A percentile compares a stretch with the other conserved stretches of the same genome.
Evolutionary conservation across 1,284 basidiomycete genomes (phyloP).

Genomic region (Cryptococcus deneoformans): DNA sequence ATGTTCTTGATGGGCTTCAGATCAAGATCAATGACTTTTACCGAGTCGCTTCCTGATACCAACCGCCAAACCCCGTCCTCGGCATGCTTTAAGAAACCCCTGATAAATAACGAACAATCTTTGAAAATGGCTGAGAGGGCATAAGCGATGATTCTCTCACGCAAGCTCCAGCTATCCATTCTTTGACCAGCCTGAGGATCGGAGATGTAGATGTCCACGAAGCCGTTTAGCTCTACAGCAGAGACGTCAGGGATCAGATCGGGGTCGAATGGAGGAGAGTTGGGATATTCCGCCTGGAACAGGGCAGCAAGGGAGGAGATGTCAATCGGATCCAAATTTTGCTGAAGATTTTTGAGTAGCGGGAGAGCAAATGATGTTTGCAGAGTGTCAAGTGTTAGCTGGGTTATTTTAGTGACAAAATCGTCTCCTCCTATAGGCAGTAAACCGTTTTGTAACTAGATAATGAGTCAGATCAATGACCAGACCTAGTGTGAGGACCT

Average conservation of each 20-base stretch:
- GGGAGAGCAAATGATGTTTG: conserved; percentile 58
- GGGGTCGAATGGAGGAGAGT: conserved; percentile 22
- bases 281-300: conserved; percentile 23
- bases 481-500: conserved; percentile 24
- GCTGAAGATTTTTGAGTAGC: conserved; percentile 64
- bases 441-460: conserved; percentile 15
- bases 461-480: conserved; percentile 9
- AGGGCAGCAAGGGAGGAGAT: conserved; percentile 50
- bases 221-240: conserved; percentile 59
- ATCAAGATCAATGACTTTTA: conserved; percentile 82
- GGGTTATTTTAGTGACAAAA: conserved; percentile 11
- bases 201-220: conserved; percentile 59
- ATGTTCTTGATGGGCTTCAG: conserved; percentile 69
- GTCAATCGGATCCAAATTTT: conserved; percentile 70
- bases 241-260: conserved; percentile 52
- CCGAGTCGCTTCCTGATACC: conserved; percentile 32
- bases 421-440: background rate
- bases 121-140: conserved; percentile 67
- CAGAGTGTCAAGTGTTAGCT: conserved; percentile 56
- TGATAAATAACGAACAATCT: conserved; percentile 86
- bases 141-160: conserved; percentile 58
- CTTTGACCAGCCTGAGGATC: conserved; percentile 7
- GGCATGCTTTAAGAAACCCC: conserved; percentile 36
- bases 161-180: conserved; percentile 27
- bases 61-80: conserved; percentile 9